Conservation (phyloP, 2,329 filamentous ascomycete species). For the Madurella mycetomatis region DNA sequence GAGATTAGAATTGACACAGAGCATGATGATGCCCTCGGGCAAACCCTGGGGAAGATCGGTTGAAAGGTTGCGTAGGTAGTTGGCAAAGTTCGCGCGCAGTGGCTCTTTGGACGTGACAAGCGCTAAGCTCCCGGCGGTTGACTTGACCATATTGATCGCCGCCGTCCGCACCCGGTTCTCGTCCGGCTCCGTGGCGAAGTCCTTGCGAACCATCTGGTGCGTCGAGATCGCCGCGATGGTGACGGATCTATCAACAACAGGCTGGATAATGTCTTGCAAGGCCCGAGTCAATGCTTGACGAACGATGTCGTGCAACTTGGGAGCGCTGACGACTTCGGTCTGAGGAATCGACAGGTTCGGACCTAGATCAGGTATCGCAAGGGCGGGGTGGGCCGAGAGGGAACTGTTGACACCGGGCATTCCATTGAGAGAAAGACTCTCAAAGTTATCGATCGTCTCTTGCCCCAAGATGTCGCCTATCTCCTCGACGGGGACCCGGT, state of each 20-base stretch:
- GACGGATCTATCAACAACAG: constrained; percentile 93
- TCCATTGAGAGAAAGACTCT: constrained; percentile 73
- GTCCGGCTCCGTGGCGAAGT: constrained; percentile 90
- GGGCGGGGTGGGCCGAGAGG: constrained; percentile 72
- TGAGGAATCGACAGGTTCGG: constrained; percentile 74
- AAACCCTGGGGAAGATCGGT: constrained; percentile 71
- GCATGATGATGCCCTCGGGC: constrained; percentile 90
- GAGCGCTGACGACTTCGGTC: constrained; percentile 69
- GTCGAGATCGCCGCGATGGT: constrained; percentile 98
- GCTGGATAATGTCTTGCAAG: constrained; percentile 92
- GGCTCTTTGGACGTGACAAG: constrained; percentile 98
- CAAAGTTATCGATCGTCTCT: constrained; percentile 75
- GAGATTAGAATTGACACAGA: constrained; percentile 98
- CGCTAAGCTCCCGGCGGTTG: constrained; percentile 87
- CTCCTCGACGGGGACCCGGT: constrained; percentile 63
- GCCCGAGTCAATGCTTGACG: constrained; percentile 81
- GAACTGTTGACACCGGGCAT: constrained; percentile 66
- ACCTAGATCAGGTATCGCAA: constrained; percentile 78
- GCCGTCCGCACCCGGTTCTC: constrained; percentile 81
- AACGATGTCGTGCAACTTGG: constrained; percentile 70
- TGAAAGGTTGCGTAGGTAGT: constrained; percentile 78
- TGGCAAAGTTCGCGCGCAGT: constrained; percentile 91
- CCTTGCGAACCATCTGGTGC: constrained; percentile 90
- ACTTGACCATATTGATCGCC: constrained; percentile 90
- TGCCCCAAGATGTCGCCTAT: constrained; percentile 54